Evolutionary conservation across 1,284 basidiomycete genomes (phyloP).

Genomic region (Sporisorium sorghi): DNA sequence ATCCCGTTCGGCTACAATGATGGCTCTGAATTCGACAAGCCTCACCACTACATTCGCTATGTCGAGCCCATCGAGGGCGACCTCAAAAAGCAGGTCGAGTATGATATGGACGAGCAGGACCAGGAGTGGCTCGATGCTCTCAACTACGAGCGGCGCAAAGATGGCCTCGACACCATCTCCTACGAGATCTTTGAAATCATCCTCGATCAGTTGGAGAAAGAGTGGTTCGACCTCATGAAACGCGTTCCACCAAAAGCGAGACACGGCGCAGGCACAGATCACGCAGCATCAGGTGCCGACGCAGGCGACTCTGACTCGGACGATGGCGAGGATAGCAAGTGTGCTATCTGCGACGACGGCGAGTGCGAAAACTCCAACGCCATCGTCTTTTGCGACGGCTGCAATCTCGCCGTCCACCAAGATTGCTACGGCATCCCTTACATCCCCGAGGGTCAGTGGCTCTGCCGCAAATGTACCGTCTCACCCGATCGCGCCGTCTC

Average conservation of each 20-base stretch:
- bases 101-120: conserved; percentile 99
- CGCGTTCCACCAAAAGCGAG: conserved; percentile 51
- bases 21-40: conserved; percentile 79
- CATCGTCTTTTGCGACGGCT: conserved; percentile 99
- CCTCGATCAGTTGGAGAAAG: conserved; percentile 97
- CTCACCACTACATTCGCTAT: conserved; percentile 88
- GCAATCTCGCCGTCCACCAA: conserved; percentile 98
- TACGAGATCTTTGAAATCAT: conserved; percentile 94
- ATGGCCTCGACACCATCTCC: conserved; percentile 75
- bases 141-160: conserved; percentile 84
- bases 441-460: conserved; percentile 99
- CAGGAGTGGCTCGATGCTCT: conserved; percentile 92
- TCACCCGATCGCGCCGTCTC: conserved; percentile 95
- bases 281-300: conserved; percentile 22
- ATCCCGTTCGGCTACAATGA: conserved; percentile 74
- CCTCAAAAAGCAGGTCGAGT: conserved; percentile 91
- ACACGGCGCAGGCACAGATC: conserved; percentile 29
- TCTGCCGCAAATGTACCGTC: conserved; percentile 97
- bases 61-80: conserved; percentile 95
- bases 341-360: conserved; percentile 96
- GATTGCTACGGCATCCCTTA: conserved; percentile 99
- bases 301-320: conserved; percentile 53
- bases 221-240: conserved; percentile 87
- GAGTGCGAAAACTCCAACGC: conserved; percentile 99
- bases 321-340: conserved; percentile 74